These are phyloP conservation scores for Colletotrichum sp. DNA, from an alignment of 2,329 filamentous ascomycete species.

Conservation along the genomic window DNA sequence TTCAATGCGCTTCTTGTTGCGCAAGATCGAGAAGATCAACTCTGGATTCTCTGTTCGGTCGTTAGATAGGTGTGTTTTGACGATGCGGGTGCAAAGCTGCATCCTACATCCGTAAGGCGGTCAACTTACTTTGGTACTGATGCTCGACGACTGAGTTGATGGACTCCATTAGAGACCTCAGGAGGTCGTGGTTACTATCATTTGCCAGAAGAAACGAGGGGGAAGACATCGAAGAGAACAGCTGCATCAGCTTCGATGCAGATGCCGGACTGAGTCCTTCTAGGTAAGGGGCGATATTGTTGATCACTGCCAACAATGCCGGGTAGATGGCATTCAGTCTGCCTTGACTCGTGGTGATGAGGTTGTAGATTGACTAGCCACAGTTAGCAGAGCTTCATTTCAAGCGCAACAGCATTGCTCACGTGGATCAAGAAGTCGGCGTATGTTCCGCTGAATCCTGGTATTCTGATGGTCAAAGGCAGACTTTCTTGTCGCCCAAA, in stretches of 20 bases:
- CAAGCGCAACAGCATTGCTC: constrained; percentile 36
- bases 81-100: not conserved
- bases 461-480: constrained; percentile 79
- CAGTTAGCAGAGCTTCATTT: constrained; percentile 8
- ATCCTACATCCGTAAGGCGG: too few species aligned
- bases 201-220: constrained; percentile 92
- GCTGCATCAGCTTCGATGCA: constrained; percentile 82
- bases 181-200: constrained; percentile 83
- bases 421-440: constrained; percentile 93
- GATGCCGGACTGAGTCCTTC: constrained; percentile 77
- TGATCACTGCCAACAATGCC: constrained; percentile 87
- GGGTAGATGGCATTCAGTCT: constrained; percentile 92
- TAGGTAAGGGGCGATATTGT: constrained; percentile 88
- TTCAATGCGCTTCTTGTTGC: constrained; percentile 83
- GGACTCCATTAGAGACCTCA: constrained; percentile 84
- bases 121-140: constrained; percentile 73
- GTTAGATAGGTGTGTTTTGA: not conserved
- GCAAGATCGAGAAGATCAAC: constrained; percentile 79
- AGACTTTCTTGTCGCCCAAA: constrained; percentile 91
- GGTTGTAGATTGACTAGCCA: constrained; percentile 81
- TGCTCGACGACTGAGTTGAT: constrained; percentile 92
- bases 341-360: constrained; percentile 91
- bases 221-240: constrained; percentile 91
- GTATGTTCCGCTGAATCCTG: constrained; percentile 87
- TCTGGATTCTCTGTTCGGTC: constrained; percentile 73